Base-by-base conservation (phyloP, 1,284 basidiomycete species). In the Malassezia nana region DNA sequence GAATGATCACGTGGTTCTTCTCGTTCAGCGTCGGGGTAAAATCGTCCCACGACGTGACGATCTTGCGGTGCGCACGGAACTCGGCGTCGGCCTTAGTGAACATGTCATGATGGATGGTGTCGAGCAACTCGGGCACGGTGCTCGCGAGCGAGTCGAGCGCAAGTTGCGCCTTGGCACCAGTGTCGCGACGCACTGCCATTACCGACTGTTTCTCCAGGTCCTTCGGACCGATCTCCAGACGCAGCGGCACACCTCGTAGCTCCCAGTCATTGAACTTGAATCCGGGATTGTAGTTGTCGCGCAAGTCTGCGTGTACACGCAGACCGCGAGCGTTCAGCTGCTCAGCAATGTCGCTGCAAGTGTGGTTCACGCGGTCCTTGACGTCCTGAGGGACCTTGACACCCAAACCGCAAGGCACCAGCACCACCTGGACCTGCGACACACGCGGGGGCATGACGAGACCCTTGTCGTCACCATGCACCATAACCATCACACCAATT, bases 231-330 rank as follows among this genome's bases (percentile, higher is more conserved):
- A 98, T 84, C 78, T 99, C 94, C 63, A 99, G 84, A 62, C 92
- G 88, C 55, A 99, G 79, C 20, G 92, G 94, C 28, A 96, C 89
- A 76, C 94, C 94, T 15, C 71, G 64, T 52, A 74, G 85, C 79
- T 99, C 94, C 90, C 92, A 96, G 74, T 96, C 89, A 75, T 95
- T 95, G 79, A 95, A 99, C 78, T 98, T 99, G 80, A 85, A 98
- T 40, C 92, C 92, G 13, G 92, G 92, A 44, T 89, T 96, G 78
- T 98, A 94, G 24, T 87, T 89, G 16, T 96, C 92, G 51, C 92
- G 79, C 62, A 91, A 78, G 77, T 99, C 94, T 1, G 87, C 87
- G 77, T 86, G 89, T 41, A 87, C 87, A 59, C 86, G 81, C 61
- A 98, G 77, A 43, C 84, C 90, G 9, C 78, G 81, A 63, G 82